Evolutionary conservation across 2,329 filamentous ascomycete species (phyloP).

Genomic region (Akanthomyces uredinophilus): DNA sequence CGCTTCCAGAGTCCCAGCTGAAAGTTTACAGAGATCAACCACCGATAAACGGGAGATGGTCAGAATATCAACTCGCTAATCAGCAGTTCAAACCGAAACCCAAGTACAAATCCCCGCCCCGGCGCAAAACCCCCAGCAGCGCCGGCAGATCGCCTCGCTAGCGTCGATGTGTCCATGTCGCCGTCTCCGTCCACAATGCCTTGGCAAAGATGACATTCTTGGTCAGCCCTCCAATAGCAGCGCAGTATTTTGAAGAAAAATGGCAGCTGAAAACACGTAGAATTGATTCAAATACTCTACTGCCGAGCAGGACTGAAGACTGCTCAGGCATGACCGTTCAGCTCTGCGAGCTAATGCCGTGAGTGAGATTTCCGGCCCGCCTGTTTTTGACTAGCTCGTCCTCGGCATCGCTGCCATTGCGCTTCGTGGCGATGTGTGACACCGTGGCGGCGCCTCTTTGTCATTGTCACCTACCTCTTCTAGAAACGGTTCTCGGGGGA

Average conservation of each 20-base stretch:
- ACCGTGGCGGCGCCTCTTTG: neutral
- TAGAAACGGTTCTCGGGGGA: neutral
- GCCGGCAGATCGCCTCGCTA: constrained; percentile 5
- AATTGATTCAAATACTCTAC: neutral
- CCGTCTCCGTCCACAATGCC: neutral
- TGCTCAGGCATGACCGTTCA: neutral
- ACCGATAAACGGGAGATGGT: too few species aligned
- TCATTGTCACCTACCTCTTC: neutral
- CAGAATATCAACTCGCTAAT: neutral
- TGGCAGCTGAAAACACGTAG: neutral
- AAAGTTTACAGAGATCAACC: too few species aligned
- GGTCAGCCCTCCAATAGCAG: neutral
- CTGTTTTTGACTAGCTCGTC: neutral
- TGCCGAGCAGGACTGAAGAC: neutral
- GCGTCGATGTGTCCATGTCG: constrained; percentile 8
- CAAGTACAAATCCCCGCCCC: neutral
- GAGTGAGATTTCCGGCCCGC: constrained; percentile 4
- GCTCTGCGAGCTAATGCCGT: neutral
- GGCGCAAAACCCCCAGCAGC: neutral
- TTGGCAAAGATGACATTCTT: neutral
- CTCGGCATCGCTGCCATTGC: neutral
- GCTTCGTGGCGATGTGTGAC: neutral
- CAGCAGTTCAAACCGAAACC: neutral
- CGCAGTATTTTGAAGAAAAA: neutral
- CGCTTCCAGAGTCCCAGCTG: too few species aligned